phyloP scores from a whole-genome alignment of 2,329 filamentous ascomycete genomes.

The Fusarium solani-melongenae region DNA sequence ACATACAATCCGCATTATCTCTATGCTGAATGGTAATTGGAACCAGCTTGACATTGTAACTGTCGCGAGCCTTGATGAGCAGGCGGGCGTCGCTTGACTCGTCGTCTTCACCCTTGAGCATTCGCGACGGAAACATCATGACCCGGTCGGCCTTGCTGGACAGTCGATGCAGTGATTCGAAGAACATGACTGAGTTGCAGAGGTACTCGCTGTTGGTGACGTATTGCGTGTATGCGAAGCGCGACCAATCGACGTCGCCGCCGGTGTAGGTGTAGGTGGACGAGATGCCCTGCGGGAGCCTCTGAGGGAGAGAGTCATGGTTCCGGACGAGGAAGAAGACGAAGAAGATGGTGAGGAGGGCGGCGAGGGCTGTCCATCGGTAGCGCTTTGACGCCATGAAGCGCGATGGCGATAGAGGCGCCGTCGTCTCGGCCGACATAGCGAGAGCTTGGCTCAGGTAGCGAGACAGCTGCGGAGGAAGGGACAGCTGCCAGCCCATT shows the following conservation, averaged over 20 bases:
- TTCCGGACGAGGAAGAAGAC: background rate
- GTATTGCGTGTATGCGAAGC: constrained; percentile 61
- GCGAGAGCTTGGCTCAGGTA: no score
- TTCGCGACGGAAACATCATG: constrained; percentile 57
- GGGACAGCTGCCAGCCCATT: no score
- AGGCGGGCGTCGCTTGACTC: constrained; percentile 47
- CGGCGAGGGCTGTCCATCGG: background rate
- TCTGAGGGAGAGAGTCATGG: background rate
- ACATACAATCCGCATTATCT: constrained; percentile 49
- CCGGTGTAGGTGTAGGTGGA: background rate
- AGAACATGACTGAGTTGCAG: constrained; percentile 63
- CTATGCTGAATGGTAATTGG: constrained; percentile 54
- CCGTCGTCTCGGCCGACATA: no score
- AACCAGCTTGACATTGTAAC: constrained; percentile 56
- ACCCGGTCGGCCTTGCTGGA: constrained; percentile 56
- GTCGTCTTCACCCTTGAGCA: constrained; percentile 46
- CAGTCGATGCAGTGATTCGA: constrained; percentile 55
- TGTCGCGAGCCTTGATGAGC: constrained; percentile 54
- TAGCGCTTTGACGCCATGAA: constrained; percentile 10
- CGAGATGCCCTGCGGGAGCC: background rate
- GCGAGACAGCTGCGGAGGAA: no score
- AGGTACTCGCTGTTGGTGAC: constrained; percentile 58
- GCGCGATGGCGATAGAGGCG: background rate
- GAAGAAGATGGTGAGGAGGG: background rate
- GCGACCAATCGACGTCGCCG: constrained; percentile 18